Evolutionary conservation across 2,329 filamentous ascomycete species (phyloP).

Genomic region (Pseudocercospora vitis): DNA sequence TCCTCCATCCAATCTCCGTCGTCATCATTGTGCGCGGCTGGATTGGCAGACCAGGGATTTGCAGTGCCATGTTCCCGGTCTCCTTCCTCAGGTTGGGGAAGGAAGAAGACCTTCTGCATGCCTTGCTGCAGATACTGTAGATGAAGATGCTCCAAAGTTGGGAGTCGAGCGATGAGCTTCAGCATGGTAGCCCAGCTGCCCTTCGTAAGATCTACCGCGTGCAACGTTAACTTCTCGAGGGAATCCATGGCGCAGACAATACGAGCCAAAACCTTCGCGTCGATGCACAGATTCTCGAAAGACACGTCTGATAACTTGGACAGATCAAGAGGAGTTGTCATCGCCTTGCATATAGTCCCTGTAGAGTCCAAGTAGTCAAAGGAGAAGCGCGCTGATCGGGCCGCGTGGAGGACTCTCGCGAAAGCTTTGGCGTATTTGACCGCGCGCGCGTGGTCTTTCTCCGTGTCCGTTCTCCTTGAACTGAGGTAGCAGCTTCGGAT

Average conservation of each 20-base stretch:
- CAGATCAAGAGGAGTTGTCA: conserved; percentile 16
- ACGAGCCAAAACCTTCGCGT: conserved; percentile 14
- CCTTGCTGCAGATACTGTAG: conserved; percentile 29
- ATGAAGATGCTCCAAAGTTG: conserved; percentile 31
- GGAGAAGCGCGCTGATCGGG: conserved; percentile 9
- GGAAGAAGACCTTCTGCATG: conserved; percentile 30
- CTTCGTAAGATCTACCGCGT: conserved; percentile 22
- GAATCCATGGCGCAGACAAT: conserved; percentile 15
- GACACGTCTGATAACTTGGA: conserved; percentile 17
- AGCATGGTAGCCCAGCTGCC: conserved; percentile 32
- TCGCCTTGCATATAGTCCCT: conserved; percentile 10
- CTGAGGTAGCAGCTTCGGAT: conserved; percentile 15
- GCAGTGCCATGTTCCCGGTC: background rate
- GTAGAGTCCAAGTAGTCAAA: conserved; percentile 15
- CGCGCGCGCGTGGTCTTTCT: conserved; percentile 7
- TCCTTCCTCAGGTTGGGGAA: conserved; percentile 24
- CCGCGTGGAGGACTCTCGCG: conserved; percentile 11
- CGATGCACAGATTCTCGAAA: conserved; percentile 19
- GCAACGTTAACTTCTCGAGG: conserved; percentile 16
- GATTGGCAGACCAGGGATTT: conserved; percentile 7
- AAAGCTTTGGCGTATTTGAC: conserved; percentile 13
- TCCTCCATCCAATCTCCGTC: conserved; percentile 18
- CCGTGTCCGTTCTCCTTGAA: conserved; percentile 4
- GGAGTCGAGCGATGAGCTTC: conserved; percentile 25
- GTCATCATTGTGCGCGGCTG: background rate